Base-by-base conservation (phyloP, 2,329 filamentous ascomycete species). In the Tricladium varicosporioides region DNA sequence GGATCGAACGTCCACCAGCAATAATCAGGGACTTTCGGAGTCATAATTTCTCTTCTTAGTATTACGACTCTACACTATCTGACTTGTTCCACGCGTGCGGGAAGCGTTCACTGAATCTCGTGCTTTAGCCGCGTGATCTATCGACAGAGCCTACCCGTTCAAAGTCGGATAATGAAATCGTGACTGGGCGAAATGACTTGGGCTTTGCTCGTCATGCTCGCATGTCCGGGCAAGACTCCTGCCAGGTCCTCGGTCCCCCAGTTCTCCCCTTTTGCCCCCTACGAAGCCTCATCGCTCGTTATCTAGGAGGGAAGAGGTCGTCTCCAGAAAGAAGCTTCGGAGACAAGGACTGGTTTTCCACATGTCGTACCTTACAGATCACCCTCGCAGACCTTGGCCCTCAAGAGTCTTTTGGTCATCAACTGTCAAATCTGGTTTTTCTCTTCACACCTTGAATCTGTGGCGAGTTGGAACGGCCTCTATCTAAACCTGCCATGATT, bases 401-500 rank as follows among this genome's bases (percentile, higher is more conserved):
- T 27, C 22, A 27, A 27, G 22, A 27, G 4, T 4, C 4, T 7
- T 27, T 3, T 27, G 7, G 22, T 27, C 22, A 19, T 71, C 66
- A 71, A 51, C 56, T 67, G 15, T 71, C 69, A 53, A 71, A 71
- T 54, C 69, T 63, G 3, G 66, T 66, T 54, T 71, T 71, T 40
- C 69, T 64, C 54, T 71, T 71, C 14, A 62, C 51, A 3, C 68
- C 68, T 54, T 67, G 66, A 22, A 64, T 61, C 16, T 67, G 67
- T 13, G 69, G 67, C 40, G 67, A 69, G 55, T 60, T 68, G 33
- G 69, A 65, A 36, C 62, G 61, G 27, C 64, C 65, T 42, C 63
- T 61, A 48, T 71, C 70, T n/a, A 71, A 60, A 1, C 68, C 69
- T 8, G 69, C 69, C 68, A 71, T 69, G 3, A 71, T 56, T 50